These are phyloP conservation scores for Mycena venus DNA, from an alignment of 768 basidiomycete species.

Conservation along the genomic window DNA sequence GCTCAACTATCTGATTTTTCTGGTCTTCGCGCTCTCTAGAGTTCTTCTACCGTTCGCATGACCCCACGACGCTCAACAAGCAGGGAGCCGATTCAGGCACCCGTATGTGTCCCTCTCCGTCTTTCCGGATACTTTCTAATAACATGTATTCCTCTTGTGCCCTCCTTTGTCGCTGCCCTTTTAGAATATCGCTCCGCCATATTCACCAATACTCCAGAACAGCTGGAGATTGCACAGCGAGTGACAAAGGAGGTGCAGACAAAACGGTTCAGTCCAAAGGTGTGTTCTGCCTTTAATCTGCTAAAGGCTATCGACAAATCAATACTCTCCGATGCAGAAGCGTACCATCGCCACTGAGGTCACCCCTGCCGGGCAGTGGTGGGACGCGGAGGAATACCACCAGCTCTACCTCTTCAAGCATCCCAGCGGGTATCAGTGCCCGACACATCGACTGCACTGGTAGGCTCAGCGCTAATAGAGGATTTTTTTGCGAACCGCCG, in stretches of 20 bases:
- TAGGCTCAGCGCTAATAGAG: constrained; percentile 41
- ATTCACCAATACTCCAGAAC: constrained; percentile 83
- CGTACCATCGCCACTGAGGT: constrained; percentile 87
- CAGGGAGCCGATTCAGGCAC: constrained; percentile 86
- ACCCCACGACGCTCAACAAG: constrained; percentile 85
- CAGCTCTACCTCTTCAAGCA: constrained; percentile 89
- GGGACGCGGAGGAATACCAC: constrained; percentile 86
- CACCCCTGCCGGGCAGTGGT: constrained; percentile 79
- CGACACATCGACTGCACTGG: constrained; percentile 90
- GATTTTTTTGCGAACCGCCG: too few relatives aligned
- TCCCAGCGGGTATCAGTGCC: constrained; percentile 91
- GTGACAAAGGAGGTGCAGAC: constrained; percentile 88
- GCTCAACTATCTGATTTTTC: too few relatives aligned
- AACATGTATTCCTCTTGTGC: too few relatives aligned
- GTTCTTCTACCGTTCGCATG: constrained; percentile 96
- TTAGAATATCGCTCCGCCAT: constrained; percentile 95
- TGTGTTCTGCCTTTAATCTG: background rate
- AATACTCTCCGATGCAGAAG: constrained; percentile 36
- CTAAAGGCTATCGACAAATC: too few relatives aligned
- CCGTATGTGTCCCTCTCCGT: constrained; percentile 65
- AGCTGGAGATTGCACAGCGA: constrained; percentile 76
- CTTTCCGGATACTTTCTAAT: background rate
- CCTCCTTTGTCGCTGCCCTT: too few relatives aligned
- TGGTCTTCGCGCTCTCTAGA: constrained; percentile 59
- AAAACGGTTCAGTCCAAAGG: constrained; percentile 83